Conservation (phyloP, 768 basidiomycete species). For the Tricholoma sp. region DNA sequence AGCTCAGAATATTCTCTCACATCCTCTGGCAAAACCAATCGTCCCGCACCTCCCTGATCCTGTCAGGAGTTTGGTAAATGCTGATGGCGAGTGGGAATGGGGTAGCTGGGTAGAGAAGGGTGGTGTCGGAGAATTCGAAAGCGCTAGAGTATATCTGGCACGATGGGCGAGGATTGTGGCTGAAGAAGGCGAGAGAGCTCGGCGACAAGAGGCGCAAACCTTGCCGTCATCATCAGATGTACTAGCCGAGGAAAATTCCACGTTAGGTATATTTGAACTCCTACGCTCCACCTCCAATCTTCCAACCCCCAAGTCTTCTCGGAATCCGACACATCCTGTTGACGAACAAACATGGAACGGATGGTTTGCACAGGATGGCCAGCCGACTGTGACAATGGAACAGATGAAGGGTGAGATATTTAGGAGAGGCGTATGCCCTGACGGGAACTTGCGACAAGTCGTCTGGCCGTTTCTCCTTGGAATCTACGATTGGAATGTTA, state of each 20-base stretch:
- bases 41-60: constrained; percentile 95
- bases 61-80: constrained; percentile 84
- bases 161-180: constrained; percentile 97
- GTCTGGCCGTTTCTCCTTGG: constrained; percentile 92
- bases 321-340: constrained; percentile 76
- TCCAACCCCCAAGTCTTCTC: constrained; percentile 76
- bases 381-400: constrained; percentile 57
- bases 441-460: constrained; percentile 55
- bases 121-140: constrained; percentile 94
- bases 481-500: constrained; percentile 77
- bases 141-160: constrained; percentile 92
- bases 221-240: constrained; percentile 47
- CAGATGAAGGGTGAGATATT: constrained; percentile 79
- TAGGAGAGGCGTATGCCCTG: constrained; percentile 58
- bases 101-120: constrained; percentile 91
- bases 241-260: constrained; percentile 59
- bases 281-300: constrained; percentile 74
- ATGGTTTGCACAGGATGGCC: constrained; percentile 76
- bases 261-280: constrained; percentile 85
- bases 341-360: constrained; percentile 65
- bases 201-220: constrained; percentile 73
- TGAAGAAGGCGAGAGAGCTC: constrained; percentile 92
- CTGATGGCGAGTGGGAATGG: constrained; percentile 89
- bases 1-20: constrained; percentile 91
- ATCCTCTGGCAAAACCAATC: constrained; percentile 94